Conservation (phyloP, 345 rosid genomes). For the Arabis hirsuta region DNA sequence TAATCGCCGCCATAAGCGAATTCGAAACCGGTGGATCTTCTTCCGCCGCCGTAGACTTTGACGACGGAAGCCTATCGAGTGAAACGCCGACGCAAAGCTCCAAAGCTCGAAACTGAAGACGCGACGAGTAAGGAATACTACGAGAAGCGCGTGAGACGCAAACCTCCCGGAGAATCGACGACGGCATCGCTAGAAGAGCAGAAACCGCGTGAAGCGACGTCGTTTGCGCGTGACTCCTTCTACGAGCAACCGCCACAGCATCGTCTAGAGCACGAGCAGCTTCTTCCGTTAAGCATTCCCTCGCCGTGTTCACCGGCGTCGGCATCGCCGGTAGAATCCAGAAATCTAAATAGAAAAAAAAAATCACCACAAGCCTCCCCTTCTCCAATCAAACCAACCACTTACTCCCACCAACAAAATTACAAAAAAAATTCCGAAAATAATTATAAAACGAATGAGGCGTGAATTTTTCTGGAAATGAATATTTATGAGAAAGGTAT, state of each 20-base stretch:
- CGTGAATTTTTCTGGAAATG: constrained; percentile 38
- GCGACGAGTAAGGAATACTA: constrained; percentile 45
- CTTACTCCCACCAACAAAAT: constrained; percentile 23
- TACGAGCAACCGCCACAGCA: constrained; percentile 69
- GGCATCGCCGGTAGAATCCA: constrained; percentile 63
- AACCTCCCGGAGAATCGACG: constrained; percentile 60
- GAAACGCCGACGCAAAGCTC: constrained; percentile 70
- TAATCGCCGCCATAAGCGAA: constrained; percentile 91
- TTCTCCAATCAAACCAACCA: constrained; percentile 26
- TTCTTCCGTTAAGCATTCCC: constrained; percentile 68
- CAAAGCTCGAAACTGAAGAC: constrained; percentile 62
- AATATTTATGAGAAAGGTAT: constrained; percentile 18
- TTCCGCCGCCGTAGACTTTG: constrained; percentile 33
- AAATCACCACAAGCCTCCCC: constrained; percentile 10
- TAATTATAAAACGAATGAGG: not conserved
- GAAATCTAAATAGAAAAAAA: not conserved
- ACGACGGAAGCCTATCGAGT: constrained; percentile 57
- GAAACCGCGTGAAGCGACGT: constrained; percentile 74
- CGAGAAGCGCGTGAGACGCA: constrained; percentile 57
- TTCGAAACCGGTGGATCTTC: constrained; percentile 71
- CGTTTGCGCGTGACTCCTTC: constrained; percentile 67
- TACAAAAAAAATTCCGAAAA: not conserved
- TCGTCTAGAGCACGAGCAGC: constrained; percentile 68
- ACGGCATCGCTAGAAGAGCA: constrained; percentile 58
- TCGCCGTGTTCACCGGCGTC: constrained; percentile 62